Conservation (phyloP, 139 green algal species). For the Auxenochlorella pyrenoidosa region DNA sequence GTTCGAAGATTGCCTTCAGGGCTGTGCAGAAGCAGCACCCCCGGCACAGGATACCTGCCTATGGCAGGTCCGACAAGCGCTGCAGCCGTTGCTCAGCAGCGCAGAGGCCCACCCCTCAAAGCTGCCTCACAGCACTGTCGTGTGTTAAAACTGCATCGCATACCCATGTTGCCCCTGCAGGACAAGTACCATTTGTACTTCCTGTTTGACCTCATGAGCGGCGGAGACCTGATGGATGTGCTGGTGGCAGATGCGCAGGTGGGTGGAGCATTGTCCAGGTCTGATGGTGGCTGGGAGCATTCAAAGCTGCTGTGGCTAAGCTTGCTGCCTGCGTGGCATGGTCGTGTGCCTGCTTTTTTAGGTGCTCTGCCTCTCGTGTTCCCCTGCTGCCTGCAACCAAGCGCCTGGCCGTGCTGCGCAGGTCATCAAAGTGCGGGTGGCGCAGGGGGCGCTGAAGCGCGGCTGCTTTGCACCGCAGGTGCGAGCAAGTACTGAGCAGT, state of each 20-base stretch:
- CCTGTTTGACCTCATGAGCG: conserved; percentile 93
- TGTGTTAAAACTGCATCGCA: no score
- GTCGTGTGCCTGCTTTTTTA: neutral
- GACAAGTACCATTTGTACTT: conserved; percentile 97
- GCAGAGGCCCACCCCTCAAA: no score
- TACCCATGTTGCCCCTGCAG: no score
- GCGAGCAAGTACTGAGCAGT: neutral
- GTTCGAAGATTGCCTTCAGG: no score
- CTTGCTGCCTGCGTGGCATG: neutral
- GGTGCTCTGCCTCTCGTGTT: neutral
- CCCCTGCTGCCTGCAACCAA: no score
- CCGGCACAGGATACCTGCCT: no score
- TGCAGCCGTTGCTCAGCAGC: no score
- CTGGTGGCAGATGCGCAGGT: conserved; percentile 86
- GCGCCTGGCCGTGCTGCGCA: neutral
- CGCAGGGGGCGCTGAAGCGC: conserved; percentile 52
- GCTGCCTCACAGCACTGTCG: no score
- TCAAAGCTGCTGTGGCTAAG: no score
- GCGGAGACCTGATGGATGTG: conserved; percentile 97
- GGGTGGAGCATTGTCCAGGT: neutral
- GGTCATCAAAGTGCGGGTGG: conserved; percentile 75
- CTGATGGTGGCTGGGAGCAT: neutral
- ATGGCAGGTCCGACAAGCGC: no score
- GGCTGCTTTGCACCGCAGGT: conserved; percentile 65
- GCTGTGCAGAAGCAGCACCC: no score